These are phyloP conservation scores for Torulaspora gathmanii DNA, from an alignment of 805 yeast genomes.

Conservation along the genomic window DNA sequence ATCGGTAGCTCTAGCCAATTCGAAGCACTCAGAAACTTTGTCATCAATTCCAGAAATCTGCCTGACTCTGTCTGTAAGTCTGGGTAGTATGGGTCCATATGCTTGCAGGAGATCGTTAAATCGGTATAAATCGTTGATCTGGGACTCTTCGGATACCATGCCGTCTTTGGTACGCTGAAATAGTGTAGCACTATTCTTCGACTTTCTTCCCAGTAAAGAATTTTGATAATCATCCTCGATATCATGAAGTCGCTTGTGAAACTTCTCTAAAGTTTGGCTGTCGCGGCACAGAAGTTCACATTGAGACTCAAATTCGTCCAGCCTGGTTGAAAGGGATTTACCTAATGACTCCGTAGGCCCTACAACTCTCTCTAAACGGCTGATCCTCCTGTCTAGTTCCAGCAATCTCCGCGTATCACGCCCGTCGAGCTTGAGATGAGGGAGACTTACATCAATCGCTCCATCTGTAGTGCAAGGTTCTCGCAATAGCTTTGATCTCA, in stretches of 20 bases:
- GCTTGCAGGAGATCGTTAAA: slow-evolving; percentile 16
- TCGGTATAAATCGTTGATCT: slow-evolving; percentile 27
- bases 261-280: slow-evolving; percentile 17
- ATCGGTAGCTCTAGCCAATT: slow-evolving; percentile 21
- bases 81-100: slow-evolving; percentile 27
- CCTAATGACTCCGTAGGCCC: slow-evolving; percentile 10
- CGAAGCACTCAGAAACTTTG: slow-evolving; percentile 16
- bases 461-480: background rate
- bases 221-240: slow-evolving; percentile 30
- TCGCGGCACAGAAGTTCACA: slow-evolving; percentile 29
- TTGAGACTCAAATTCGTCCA: slow-evolving; percentile 33
- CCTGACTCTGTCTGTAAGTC: slow-evolving; percentile 26
- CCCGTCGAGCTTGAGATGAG: slow-evolving; percentile 8
- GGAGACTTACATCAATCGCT: background rate
- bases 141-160: slow-evolving; percentile 21
- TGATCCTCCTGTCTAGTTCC: slow-evolving; percentile 18
- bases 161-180: slow-evolving; percentile 14
- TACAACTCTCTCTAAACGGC: slow-evolving; percentile 20
- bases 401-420: slow-evolving; percentile 11
- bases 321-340: slow-evolving; percentile 21
- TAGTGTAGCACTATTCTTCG: slow-evolving; percentile 9
- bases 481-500: background rate
- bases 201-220: slow-evolving; percentile 17
- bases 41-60: slow-evolving; percentile 26
- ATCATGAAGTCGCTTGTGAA: slow-evolving; percentile 21